phyloP scores from a whole-genome alignment of 2,329 filamentous ascomycete genomes.

The Gyromitra esculenta region DNA sequence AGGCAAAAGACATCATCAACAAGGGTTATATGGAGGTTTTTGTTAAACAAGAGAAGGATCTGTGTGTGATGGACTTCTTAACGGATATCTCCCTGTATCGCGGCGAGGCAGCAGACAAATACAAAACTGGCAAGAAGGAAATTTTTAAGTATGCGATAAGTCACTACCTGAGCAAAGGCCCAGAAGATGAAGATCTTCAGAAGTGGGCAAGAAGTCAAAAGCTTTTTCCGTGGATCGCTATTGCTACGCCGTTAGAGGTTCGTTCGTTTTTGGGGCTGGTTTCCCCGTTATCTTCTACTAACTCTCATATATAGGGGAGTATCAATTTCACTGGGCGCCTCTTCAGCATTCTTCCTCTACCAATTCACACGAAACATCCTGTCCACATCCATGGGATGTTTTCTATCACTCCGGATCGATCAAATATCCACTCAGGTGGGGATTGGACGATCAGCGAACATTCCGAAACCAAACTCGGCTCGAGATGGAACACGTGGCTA shows the following conservation, averaged over 20 bases:
- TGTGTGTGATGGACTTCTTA: slow-evolving; percentile 45
- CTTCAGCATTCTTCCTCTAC: slow-evolving; percentile 59
- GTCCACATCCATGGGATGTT: slow-evolving; percentile 60
- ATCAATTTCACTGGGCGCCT: slow-evolving; percentile 56
- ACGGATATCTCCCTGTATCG: slow-evolving; percentile 44
- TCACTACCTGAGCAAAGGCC: slow-evolving; percentile 57
- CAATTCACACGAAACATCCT: slow-evolving; percentile 59
- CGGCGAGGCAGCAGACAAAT: slow-evolving; percentile 2
- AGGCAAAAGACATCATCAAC: slow-evolving; percentile 35
- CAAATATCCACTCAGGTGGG: slow-evolving; percentile 57
- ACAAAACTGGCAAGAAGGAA: slow-evolving; percentile 23
- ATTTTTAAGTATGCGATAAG: slow-evolving; percentile 56
- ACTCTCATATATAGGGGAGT: slow-evolving; percentile 20
- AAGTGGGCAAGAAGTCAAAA: slow-evolving; percentile 58
- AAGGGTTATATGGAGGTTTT: slow-evolving; percentile 44
- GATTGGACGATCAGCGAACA: slow-evolving; percentile 54
- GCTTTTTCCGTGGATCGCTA: slow-evolving; percentile 59
- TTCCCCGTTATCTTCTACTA: neutral
- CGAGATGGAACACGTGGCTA: slow-evolving; percentile 59
- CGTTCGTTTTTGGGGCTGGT: slow-evolving; percentile 4
- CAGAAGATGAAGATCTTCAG: slow-evolving; percentile 54
- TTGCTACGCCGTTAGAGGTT: slow-evolving; percentile 58
- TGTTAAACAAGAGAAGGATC: slow-evolving; percentile 29
- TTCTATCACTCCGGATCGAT: slow-evolving; percentile 59
- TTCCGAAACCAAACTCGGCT: slow-evolving; percentile 51